Conservation (phyloP, 2,329 filamentous ascomycete species). For the Grosmannia penicillata region DNA sequence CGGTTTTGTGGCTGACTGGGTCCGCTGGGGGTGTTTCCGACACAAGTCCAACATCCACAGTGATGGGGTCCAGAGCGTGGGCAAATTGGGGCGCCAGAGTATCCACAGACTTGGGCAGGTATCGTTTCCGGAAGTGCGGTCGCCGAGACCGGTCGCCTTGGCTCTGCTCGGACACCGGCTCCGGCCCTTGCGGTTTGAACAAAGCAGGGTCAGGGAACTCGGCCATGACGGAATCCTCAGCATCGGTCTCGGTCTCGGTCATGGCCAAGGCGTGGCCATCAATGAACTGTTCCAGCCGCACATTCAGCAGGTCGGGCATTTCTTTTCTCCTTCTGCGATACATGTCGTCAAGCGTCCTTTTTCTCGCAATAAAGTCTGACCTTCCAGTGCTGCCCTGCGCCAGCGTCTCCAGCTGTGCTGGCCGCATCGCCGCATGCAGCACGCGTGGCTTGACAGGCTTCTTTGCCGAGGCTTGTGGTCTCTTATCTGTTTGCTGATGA, state of each 20-base stretch:
- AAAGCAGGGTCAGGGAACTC: too few species aligned
- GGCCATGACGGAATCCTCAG: neutral
- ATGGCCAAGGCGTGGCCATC: conserved; percentile 1
- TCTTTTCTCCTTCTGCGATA: conserved; percentile 26
- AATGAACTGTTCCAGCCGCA: conserved; percentile 21
- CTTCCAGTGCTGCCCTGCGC: conserved; percentile 16
- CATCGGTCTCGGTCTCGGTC: neutral
- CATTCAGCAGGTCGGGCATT: conserved; percentile 11
- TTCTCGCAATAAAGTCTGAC: conserved; percentile 32
- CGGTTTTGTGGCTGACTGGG: conserved; percentile 9
- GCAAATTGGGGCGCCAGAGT: conserved; percentile 35
- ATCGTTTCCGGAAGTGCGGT: conserved; percentile 27
- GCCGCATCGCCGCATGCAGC: conserved; percentile 11
- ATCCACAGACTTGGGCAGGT: conserved; percentile 29
- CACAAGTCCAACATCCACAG: conserved; percentile 8
- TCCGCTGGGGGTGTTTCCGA: neutral
- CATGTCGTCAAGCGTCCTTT: conserved; percentile 38
- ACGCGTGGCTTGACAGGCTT: neutral
- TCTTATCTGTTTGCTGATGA: too few species aligned
- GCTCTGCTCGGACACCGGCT: neutral
- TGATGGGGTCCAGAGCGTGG: conserved; percentile 37
- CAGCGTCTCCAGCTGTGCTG: conserved; percentile 41
- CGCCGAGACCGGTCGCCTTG: conserved; percentile 6
- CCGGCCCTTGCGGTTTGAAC: too few species aligned
- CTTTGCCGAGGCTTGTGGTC: neutral